Evolutionary conservation across 2,329 filamentous ascomycete genomes (phyloP), one percentile per base, ranked within the genome.

Genomic region (Arthrobotrys iridis): DNA sequence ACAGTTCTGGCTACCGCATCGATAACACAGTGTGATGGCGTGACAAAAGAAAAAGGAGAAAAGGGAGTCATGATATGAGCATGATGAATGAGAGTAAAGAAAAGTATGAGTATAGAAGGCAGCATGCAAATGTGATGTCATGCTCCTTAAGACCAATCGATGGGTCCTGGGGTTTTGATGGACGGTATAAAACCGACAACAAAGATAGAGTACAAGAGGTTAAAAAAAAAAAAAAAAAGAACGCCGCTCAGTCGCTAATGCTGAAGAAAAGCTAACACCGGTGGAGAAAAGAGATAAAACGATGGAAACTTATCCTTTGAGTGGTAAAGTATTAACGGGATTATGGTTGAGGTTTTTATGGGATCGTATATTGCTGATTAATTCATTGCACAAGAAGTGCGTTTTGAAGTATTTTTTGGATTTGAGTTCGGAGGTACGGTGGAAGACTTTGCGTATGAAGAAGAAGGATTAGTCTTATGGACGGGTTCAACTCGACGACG

Each of bases 221-320:
- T 15, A 37, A 37, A 65, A 60, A 10, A n/a, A 22, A 46, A 30
- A 63, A 48, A 58, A 50, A 30, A 15, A 43, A 46, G 37, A 72
- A 74, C 70, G 70, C 70, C 70, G 62, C 55, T 74, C 70, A 67
- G 18, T 74, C 70, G 70, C 70, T 74, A 74, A 74, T 74, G 70
- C 70, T 74, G 28, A 74, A 67, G 45, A 73, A 65, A 30, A 65
- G 62, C 50, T 55, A 71, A 70, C 26, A 64, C 58, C 55, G 18
- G 4, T 55, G 26, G 30, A 52, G 6, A 35, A 65, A 41, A 11
- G 6, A 18, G 46, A 59, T 26, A 40, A 60, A 57, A 30, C 3
- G 37, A 33, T 18, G 35, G 15, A 33, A 28, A 35, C 11, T 40
- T 43, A 37, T 40, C 28, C 20, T 30, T 8, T 35, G 15, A 65